Evolutionary conservation across 2,329 filamentous ascomycete genomes (phyloP), one percentile per base, ranked within the genome.

Genomic region (Decorospora gaudefroyi): DNA sequence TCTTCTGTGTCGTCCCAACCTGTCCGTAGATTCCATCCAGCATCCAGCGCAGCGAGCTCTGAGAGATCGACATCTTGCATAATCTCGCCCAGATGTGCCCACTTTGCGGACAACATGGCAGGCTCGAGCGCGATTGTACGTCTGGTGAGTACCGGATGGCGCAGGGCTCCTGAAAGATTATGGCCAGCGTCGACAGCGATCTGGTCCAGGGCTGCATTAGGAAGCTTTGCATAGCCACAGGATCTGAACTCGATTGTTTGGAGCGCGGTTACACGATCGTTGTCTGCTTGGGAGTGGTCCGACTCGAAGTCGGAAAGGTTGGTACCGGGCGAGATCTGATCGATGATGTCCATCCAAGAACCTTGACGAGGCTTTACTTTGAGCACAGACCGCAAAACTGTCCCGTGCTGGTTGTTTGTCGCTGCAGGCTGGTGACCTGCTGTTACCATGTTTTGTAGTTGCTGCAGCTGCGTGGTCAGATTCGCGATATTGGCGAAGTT

Each of bases 151-250:
- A 45, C 17, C 13, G 54, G 44, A 46, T 53, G 49, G 18, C 49
- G 56, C 17, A 47, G 28, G 7, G 40, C 25, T 8, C 46, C 37
- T 1, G 42, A 42, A 2, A 46, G 8, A 13, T 41, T 38, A 19
- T 49, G 42, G 11, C 34, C 40, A n/a, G 52, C 39, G 6, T 71
- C 67, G 13, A 74, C 47, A 11, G 46, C 55, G 6, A 43, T 30
- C 49, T 75, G 70, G 27, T 73, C 69, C 28, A 71, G 64, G 0
- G 44, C 3, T 18, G 49, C 27, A 42, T 57, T 39, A 39, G 51
- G 47, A 1, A 85, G 61, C 4, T 68, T 64, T 22, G 77, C 79
- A 55, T 86, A 86, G 36, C 83, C 83, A 59, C 83, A 86, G 0
- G 81, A 85, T 21, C 76, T 77, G 65, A 86, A 78, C 1, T 74